Percentiles rank a stretch among this genome's conserved stretches.
These are phyloP conservation scores for Mayamaea pseudoterrestris DNA, from an alignment of 108 stramenopile species.

Conservation along the genomic window DNA sequence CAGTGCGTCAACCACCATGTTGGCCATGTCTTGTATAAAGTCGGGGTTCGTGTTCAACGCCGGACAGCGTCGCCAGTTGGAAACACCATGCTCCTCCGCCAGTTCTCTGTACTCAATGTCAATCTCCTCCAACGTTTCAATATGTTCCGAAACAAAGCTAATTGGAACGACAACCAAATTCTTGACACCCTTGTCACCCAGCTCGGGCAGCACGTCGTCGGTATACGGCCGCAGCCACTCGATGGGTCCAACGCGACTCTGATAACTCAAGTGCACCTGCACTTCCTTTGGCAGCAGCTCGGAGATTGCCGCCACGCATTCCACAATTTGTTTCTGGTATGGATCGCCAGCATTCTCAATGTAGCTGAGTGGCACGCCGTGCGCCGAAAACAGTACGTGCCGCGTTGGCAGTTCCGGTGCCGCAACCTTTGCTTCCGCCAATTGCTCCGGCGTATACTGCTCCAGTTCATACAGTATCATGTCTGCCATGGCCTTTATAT, in stretches of 20 bases:
- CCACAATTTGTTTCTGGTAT: conserved; percentile 87
- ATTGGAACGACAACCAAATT: conserved; percentile 96
- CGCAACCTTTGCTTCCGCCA: conserved; percentile 41
- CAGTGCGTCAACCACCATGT: conserved; percentile 85
- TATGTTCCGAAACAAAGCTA: conserved; percentile 98
- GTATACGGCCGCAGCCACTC: conserved; percentile 99
- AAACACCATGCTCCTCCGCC: conserved; percentile 88
- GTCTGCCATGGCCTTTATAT: conserved; percentile 72
- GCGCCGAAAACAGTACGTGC: conserved; percentile 93
- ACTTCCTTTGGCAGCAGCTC: conserved; percentile 50
- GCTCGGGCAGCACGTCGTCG: conserved; percentile 82
- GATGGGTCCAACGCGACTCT: conserved; percentile 95
- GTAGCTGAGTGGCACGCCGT: conserved; percentile 93
- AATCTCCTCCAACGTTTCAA: conserved; percentile 99
- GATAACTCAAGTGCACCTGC: conserved; percentile 80
- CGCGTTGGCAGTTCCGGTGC: conserved; percentile 26
- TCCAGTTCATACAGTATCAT: conserved; percentile 80
- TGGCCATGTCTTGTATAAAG: conserved; percentile 94
- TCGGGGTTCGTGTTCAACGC: conserved; percentile 88
- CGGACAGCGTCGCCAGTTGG: conserved; percentile 86
- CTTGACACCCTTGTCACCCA: conserved; percentile 83
- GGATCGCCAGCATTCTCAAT: conserved; percentile 97
- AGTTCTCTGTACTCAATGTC: conserved; percentile 98
- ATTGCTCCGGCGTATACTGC: conserved; percentile 65
- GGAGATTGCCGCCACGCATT: conserved; percentile 58